Evolutionary conservation across 164 flowering plant genomes (phyloP), one percentile per base, ranked within the genome.

Genomic region (Piper betle): DNA sequence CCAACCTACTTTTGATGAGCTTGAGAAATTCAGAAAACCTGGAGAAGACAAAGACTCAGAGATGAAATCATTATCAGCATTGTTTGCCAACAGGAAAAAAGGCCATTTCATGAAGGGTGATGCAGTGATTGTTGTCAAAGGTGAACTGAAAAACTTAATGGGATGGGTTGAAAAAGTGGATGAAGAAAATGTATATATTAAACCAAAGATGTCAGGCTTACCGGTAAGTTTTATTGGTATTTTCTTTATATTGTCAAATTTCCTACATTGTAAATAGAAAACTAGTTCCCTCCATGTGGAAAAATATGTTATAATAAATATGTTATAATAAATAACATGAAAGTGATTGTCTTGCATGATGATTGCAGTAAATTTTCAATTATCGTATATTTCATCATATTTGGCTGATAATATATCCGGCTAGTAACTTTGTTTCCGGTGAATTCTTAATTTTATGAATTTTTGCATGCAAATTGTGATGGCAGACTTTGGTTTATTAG

Each of bases 101-200:
- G 92, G 97, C 15, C 98, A 93, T 69, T 93, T 93, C 67, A 72
- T 86, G 86, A 90, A 93, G 72, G 98, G 98, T 55, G 98, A 93
- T 72, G 80, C 86, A 52, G 98, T 93, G 58, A 84, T 93, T 61
- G 83, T 90, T 60, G 72, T 90, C 52, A 84, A 78, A 76, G 98
- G 98, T 20, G 98, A 93, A 73, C 84, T 93, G 1, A 90, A 80
- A 68, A 88, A 84, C 69, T 73, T 93, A 73, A 90, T 82, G 79
- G 98, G 98, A n/a, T 79, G 86, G 82, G 97, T 93, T 68, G 98
- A 93, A 74, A 93, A 93, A 73, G 98, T 86, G 53, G 97, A 93
- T 65, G 98, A 93, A 77, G 96, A 80, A 39, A 82, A 77, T 71
- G 88, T 90, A 13, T 85, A 82, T 64, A 86, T 93, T 58, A 82